phyloP scores from a whole-genome alignment of 768 basidiomycete genomes.

The Collybiopsis confluens region DNA sequence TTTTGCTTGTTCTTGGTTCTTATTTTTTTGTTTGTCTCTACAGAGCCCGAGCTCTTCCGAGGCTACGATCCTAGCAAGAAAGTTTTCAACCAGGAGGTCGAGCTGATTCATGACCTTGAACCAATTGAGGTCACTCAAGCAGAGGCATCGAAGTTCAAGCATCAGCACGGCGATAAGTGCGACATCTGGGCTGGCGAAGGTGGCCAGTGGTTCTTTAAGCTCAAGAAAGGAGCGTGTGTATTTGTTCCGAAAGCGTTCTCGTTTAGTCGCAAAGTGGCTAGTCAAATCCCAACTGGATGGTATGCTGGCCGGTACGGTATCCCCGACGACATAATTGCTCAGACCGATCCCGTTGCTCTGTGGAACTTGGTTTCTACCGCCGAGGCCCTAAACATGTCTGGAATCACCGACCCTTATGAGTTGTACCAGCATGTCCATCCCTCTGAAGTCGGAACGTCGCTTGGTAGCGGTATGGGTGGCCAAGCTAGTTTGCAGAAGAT shows the following conservation, averaged over 20 bases:
- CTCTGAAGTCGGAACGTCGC: slow-evolving; percentile 88
- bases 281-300: slow-evolving; percentile 98
- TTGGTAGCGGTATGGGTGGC: slow-evolving; percentile 99
- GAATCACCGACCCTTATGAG: slow-evolving; percentile 97
- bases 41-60: slow-evolving; percentile 96
- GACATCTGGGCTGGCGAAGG: slow-evolving; percentile 91
- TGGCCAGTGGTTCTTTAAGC: slow-evolving; percentile 96
- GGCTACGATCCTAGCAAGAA: slow-evolving; percentile 99
- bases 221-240: slow-evolving; percentile 96
- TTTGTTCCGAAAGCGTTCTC: slow-evolving; percentile 92
- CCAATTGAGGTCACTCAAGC: slow-evolving; percentile 88
- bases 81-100: slow-evolving; percentile 94
- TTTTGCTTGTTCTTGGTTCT: background rate
- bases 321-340: slow-evolving; percentile 91
- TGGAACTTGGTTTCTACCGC: slow-evolving; percentile 95
- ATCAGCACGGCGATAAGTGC: slow-evolving; percentile 94
- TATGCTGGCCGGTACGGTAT: slow-evolving; percentile 95
- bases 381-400: slow-evolving; percentile 94
- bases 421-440: slow-evolving; percentile 96
- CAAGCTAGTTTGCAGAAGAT: slow-evolving; percentile 86
- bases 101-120: slow-evolving; percentile 94
- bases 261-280: slow-evolving; percentile 92
- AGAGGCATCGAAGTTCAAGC: slow-evolving; percentile 93
- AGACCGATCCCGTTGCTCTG: slow-evolving; percentile 87
- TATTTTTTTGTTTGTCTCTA: slow-evolving; percentile 7